Evolutionary conservation across 106 monocot species (phyloP).

Genomic region (Iris macrosiphon): DNA sequence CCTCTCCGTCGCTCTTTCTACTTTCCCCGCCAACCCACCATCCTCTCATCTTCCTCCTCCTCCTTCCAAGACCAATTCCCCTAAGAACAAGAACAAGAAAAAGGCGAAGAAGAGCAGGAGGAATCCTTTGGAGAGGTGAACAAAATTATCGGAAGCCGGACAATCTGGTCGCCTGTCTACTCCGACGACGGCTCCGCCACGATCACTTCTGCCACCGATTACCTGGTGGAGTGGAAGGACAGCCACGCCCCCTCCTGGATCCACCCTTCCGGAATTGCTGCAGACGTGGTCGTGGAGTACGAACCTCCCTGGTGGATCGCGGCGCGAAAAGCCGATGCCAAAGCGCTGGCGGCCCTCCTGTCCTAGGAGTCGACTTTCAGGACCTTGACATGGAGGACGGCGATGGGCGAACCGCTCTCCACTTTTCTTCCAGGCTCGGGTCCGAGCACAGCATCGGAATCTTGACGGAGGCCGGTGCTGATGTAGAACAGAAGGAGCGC

Average conservation of each 20-base stretch:
- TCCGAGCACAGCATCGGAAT: constrained; percentile 41
- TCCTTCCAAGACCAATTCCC: constrained; percentile 56
- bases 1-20: not conserved
- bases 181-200: constrained; percentile 30
- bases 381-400: constrained; percentile 62
- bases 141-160: constrained; percentile 66
- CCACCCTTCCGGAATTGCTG: constrained; percentile 38
- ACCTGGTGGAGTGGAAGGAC: constrained; percentile 78
- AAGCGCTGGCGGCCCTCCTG: constrained; percentile 40
- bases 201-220: constrained; percentile 35
- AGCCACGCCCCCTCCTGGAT: constrained; percentile 73
- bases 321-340: constrained; percentile 63
- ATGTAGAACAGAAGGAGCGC: constrained; percentile 27
- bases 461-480: constrained; percentile 33
- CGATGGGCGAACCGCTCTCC: constrained; percentile 71
- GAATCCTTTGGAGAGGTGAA: constrained; percentile 70
- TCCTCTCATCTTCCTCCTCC: not conserved
- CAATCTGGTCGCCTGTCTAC: constrained; percentile 21
- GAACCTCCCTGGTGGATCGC: constrained; percentile 93
- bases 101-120: constrained; percentile 12
- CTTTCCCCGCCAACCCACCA: constrained; percentile 1
- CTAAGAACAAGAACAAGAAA: no score
- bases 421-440: constrained; percentile 73
- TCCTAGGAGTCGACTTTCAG: constrained; percentile 22
- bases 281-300: constrained; percentile 82